These are phyloP conservation scores for Lomentospora prolificans DNA, from an alignment of 2,329 filamentous ascomycete species.

Conservation along the genomic window DNA sequence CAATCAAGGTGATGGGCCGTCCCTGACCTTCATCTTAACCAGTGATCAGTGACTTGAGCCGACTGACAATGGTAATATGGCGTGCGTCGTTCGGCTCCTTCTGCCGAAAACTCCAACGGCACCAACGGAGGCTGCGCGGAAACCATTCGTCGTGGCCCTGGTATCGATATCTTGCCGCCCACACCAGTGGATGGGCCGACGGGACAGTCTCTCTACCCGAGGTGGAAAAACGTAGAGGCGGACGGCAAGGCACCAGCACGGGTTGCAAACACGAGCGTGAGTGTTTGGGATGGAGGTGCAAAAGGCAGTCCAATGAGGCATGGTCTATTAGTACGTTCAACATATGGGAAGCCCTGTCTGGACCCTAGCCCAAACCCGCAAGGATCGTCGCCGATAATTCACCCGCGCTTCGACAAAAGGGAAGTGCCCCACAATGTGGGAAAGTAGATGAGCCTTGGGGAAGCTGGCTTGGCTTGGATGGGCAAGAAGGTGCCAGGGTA, in stretches of 20 bases:
- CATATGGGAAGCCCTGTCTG: too few relatives aligned
- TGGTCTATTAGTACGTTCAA: too few relatives aligned
- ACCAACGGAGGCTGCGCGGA: neutral
- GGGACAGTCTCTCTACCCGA: neutral
- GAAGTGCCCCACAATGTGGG: too few relatives aligned
- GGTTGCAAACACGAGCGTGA: neutral
- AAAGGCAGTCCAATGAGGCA: too few relatives aligned
- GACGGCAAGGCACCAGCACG: neutral
- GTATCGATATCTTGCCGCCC: neutral
- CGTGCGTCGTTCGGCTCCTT: constrained; percentile 1
- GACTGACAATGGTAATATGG: neutral
- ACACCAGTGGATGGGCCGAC: neutral
- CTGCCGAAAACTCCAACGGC: neutral
- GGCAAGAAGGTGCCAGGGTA: neutral
- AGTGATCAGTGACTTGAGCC: neutral
- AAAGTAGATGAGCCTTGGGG: too few relatives aligned
- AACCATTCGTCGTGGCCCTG: neutral
- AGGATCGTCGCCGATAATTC: too few relatives aligned
- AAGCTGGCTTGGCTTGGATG: too few relatives aligned
- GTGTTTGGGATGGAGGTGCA: too few relatives aligned
- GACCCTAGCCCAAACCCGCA: too few relatives aligned
- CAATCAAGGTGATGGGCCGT: neutral
- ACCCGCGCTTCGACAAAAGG: too few relatives aligned
- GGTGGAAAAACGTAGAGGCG: neutral
- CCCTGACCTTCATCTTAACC: neutral